Conservation (phyloP, 208 protist species). For the Trichomonas gallinae region DNA sequence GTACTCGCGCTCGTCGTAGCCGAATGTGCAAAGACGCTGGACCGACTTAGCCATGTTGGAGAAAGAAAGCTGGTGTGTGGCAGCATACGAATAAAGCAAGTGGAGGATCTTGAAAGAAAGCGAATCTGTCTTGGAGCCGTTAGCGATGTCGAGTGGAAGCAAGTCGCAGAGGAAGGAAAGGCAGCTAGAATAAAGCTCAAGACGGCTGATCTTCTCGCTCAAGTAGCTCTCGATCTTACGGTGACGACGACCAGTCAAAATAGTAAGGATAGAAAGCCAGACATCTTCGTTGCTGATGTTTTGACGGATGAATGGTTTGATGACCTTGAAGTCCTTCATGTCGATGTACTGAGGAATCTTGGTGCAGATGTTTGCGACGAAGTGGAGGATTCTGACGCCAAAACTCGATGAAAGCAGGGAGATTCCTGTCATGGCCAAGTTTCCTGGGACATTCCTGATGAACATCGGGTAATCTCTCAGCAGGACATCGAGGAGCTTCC, state of each 20-base stretch:
- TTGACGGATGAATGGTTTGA: background rate
- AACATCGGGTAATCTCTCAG: background rate
- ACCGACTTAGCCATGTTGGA: background rate
- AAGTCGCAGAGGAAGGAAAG: background rate
- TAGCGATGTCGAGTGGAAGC: background rate
- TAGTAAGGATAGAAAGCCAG: background rate
- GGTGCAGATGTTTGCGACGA: background rate
- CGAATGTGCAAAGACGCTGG: background rate
- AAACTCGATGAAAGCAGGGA: background rate
- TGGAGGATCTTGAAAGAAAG: background rate
- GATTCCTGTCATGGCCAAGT: background rate
- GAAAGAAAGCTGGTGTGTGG: background rate
- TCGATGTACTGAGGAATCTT: background rate
- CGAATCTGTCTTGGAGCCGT: background rate
- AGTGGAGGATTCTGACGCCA: background rate
- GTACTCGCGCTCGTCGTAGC: background rate
- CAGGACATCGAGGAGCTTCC: background rate
- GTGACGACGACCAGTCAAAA: background rate
- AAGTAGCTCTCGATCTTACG: background rate
- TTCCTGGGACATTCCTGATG: too few species aligned
- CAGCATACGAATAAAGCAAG: background rate
- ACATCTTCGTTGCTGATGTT: background rate
- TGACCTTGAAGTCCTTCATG: background rate
- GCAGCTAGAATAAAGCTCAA: background rate
- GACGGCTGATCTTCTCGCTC: background rate